phyloP scores from a whole-genome alignment of 139 green algal species.

The Chlamydomonas schloesseri region DNA sequence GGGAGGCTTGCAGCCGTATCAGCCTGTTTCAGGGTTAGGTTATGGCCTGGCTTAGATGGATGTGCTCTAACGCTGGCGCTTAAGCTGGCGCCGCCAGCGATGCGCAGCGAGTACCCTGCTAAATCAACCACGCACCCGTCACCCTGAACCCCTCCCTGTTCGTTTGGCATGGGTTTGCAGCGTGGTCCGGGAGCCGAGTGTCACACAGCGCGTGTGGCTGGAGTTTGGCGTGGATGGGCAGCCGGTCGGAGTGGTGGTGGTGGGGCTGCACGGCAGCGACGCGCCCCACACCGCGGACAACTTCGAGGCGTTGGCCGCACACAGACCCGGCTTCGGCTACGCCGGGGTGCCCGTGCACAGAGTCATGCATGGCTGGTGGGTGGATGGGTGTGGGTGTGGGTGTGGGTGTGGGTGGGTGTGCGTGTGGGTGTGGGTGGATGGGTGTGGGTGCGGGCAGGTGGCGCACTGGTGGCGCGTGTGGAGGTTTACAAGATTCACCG shows the following conservation, averaged over 20 bases:
- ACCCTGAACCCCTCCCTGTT: too few species aligned
- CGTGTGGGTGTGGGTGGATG: too few species aligned
- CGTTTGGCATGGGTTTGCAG: too few species aligned
- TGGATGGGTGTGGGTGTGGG: too few species aligned
- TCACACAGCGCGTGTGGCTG: conserved; percentile 38
- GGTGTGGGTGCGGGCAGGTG: too few species aligned
- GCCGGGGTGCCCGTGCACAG: conserved; percentile 30
- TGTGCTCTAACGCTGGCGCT: too few species aligned
- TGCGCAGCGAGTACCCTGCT: not conserved
- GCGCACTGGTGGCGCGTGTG: too few species aligned
- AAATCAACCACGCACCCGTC: not conserved
- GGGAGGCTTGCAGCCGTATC: too few species aligned
- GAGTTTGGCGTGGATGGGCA: conserved; percentile 25
- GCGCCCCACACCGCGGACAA: conserved; percentile 37
- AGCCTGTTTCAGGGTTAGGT: not conserved
- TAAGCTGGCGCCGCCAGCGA: too few species aligned
- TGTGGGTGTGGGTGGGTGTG: too few species aligned
- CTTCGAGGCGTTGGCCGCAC: conserved; percentile 31
- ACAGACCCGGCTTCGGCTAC: conserved; percentile 40
- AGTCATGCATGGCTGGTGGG: conserved; percentile 2
- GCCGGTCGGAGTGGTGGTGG: conserved; percentile 29
- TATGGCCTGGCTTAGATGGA: not conserved
- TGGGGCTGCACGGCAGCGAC: conserved; percentile 39
- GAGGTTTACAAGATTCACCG: too few species aligned
- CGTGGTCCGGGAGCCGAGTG: conserved; percentile 11